Percentiles rank a stretch among this genome's conserved stretches.
Evolutionary conservation across 208 protist species (phyloP).

Genomic region (Trypanosoma brucei): DNA sequence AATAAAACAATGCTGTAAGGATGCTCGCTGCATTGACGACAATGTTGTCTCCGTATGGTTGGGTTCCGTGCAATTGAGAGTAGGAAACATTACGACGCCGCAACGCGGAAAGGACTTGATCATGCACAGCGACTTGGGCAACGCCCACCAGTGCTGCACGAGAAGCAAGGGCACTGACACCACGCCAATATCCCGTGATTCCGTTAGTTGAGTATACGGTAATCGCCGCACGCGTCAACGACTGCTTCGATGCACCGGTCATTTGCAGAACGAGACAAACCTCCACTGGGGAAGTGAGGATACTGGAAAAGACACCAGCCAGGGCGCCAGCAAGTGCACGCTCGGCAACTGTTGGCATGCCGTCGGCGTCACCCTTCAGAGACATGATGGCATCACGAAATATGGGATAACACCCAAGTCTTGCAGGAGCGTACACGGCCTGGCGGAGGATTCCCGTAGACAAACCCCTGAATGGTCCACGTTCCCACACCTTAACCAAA

Average conservation of each 20-base stretch:
- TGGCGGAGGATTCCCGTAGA: constrained; percentile 75
- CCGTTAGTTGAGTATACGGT: constrained; percentile 50
- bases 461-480: constrained; percentile 82
- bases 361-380: constrained; percentile 40
- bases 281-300: constrained; percentile 84
- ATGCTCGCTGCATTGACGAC: constrained; percentile 77
- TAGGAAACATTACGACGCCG: constrained; percentile 40
- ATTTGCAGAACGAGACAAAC: constrained; percentile 91
- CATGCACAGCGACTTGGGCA: constrained; percentile 89
- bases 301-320: constrained; percentile 81
- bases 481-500: constrained; percentile 43
- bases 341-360: constrained; percentile 57
- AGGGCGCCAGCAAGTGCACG: constrained; percentile 70
- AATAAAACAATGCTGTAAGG: constrained; percentile 82
- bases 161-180: constrained; percentile 66
- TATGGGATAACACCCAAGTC: constrained; percentile 87
- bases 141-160: constrained; percentile 84
- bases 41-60: constrained; percentile 56
- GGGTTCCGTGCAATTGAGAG: background rate
- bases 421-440: constrained; percentile 85
- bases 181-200: constrained; percentile 78
- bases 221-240: constrained; percentile 34
- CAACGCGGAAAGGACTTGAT: constrained; percentile 83
- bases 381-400: constrained; percentile 79
- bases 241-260: constrained; percentile 55